A percentile compares a stretch with the other conserved stretches of the same genome.
These are phyloP conservation scores for Fragaria vesca DNA, from an alignment of 306 rosid species.

Conservation along the genomic window DNA sequence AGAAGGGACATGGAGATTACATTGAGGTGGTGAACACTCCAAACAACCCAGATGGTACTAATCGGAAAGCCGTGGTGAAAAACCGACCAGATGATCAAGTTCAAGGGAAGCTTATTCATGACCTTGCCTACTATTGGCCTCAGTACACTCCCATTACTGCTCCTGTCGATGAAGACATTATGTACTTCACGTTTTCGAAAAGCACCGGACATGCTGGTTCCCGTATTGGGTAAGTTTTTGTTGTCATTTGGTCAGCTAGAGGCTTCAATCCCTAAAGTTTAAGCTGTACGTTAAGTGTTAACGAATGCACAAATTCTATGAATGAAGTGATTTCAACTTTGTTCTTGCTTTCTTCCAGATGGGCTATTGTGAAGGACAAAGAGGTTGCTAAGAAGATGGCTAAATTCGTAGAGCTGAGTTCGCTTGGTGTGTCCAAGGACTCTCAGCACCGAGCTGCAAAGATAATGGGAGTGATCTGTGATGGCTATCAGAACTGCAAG, in stretches of 20 bases:
- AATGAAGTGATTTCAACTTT: background rate
- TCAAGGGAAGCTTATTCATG: conserved; percentile 51
- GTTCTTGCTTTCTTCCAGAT: conserved; percentile 32
- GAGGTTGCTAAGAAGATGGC: conserved; percentile 71
- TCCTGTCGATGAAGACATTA: conserved; percentile 52
- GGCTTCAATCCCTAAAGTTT: background rate
- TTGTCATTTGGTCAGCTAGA: background rate
- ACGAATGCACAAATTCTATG: background rate
- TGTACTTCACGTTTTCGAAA: conserved; percentile 84
- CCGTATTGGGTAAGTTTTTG: conserved; percentile 61
- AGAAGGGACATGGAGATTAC: conserved; percentile 42
- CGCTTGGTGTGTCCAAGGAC: conserved; percentile 80
- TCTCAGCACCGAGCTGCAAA: conserved; percentile 69
- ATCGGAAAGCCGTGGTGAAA: conserved; percentile 41
- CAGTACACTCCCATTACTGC: conserved; percentile 71
- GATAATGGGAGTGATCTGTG: conserved; percentile 58
- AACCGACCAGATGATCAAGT: conserved; percentile 20
- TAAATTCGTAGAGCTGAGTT: conserved; percentile 44
- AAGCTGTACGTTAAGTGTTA: background rate
- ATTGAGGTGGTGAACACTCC: conserved; percentile 78
- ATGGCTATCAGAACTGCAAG: conserved; percentile 43
- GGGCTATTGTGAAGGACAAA: conserved; percentile 80
- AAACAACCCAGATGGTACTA: conserved; percentile 74
- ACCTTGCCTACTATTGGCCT: conserved; percentile 90
- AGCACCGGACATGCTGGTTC: conserved; percentile 93